Evolutionary conservation across 2,329 filamentous ascomycete genomes (phyloP).

Genomic region (Parastagonospora avenae): DNA sequence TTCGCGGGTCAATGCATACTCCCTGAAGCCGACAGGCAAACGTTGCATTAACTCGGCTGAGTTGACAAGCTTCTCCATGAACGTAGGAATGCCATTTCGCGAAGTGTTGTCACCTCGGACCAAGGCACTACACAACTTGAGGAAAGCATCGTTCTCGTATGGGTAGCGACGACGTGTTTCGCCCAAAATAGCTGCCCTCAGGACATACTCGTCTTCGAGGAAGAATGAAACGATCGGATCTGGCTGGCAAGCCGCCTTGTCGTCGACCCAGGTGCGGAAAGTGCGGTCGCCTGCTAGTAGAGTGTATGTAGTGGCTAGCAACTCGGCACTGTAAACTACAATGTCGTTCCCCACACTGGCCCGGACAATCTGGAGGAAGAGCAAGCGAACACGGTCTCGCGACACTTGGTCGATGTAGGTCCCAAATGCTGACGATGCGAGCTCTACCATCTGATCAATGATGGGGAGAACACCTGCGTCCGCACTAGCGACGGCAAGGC

Average conservation of each 20-base stretch:
- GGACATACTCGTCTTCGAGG: slow-evolving; percentile 57
- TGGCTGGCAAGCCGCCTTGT: slow-evolving; percentile 19
- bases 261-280: slow-evolving; percentile 41
- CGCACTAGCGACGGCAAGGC: slow-evolving; percentile 33
- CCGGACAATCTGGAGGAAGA: slow-evolving; percentile 73
- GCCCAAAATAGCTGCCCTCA: slow-evolving; percentile 66
- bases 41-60: slow-evolving; percentile 78
- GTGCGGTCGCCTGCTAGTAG: slow-evolving; percentile 61
- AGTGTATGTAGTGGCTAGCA: slow-evolving; percentile 69
- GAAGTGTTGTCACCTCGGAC: slow-evolving; percentile 53
- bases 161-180: slow-evolving; percentile 80
- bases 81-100: slow-evolving; percentile 54
- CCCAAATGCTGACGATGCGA: slow-evolving; percentile 50
- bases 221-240: slow-evolving; percentile 57
- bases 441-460: slow-evolving; percentile 31
- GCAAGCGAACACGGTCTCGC: slow-evolving; percentile 65
- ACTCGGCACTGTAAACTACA: slow-evolving; percentile 74
- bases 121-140: slow-evolving; percentile 72
- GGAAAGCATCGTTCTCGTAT: slow-evolving; percentile 80
- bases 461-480: slow-evolving; percentile 30
- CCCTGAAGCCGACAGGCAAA: slow-evolving; percentile 72
- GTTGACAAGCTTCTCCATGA: slow-evolving; percentile 69
- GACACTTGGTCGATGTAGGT: slow-evolving; percentile 58
- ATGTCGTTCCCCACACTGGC: slow-evolving; percentile 62
- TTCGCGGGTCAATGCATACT: slow-evolving; percentile 79